Conservation (phyloP, 2,329 filamentous ascomycete genomes). For the Colletotrichum nymphaeae region DNA sequence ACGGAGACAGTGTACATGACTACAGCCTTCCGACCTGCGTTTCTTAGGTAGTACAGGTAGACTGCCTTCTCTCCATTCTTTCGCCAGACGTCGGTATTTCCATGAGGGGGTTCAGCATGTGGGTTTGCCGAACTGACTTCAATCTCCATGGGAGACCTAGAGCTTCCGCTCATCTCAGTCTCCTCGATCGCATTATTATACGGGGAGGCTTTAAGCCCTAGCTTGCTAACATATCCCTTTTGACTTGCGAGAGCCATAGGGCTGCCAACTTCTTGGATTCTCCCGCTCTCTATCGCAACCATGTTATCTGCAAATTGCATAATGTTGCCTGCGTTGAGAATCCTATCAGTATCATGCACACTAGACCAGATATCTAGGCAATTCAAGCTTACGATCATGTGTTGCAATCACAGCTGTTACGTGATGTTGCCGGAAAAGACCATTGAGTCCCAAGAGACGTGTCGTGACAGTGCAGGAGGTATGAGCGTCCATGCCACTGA, state of each 20-base stretch:
- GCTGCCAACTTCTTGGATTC: slow-evolving; percentile 6
- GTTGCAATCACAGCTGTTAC: slow-evolving; percentile 5
- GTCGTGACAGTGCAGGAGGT: slow-evolving; percentile 6
- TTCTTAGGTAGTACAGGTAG: slow-evolving; percentile 19
- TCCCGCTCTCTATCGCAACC: background rate
- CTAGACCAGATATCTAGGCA: too few relatives aligned
- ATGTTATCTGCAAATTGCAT: slow-evolving; percentile 15
- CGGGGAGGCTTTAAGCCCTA: background rate
- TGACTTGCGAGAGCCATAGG: background rate
- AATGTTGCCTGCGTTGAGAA: background rate
- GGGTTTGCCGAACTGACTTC: background rate
- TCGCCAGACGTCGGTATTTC: background rate
- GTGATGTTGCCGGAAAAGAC: background rate
- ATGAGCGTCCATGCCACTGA: slow-evolving; percentile 21
- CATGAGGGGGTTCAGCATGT: background rate
- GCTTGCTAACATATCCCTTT: slow-evolving; percentile 7
- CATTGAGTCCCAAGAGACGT: background rate
- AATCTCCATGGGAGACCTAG: background rate
- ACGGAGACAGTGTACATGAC: background rate
- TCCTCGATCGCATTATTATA: background rate
- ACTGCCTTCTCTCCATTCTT: slow-evolving; percentile 29
- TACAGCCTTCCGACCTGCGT: slow-evolving; percentile 16
- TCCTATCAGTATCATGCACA: background rate
- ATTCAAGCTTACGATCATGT: slow-evolving; percentile 10
- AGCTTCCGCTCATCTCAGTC: background rate